Evolutionary conservation across 2,329 filamentous ascomycete species (phyloP), one percentile per base, ranked within the genome.

Genomic region (Aspergillus novofumigatus): DNA sequence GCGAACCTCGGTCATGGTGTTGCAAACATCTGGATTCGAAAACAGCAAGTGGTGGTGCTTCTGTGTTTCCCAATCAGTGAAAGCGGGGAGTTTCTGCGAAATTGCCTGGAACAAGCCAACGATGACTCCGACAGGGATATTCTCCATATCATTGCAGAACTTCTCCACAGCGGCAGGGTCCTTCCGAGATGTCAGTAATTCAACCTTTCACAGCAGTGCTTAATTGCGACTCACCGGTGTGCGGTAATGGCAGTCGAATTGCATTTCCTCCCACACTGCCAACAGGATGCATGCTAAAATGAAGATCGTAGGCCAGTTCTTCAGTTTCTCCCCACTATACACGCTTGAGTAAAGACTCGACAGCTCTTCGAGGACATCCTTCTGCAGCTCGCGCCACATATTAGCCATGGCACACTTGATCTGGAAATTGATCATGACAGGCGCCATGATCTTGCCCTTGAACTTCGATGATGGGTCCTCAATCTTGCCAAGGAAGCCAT

Each of bases 371-470:
- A 97, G 83, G 41, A 97, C 92, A 67, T 97, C 93, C 80, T 95
- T 96, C 75, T 97, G 92, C 57, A 97, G 82, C 75, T 96, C 92
- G 63, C 93, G 92, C 93, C 93, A 97, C 91, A 97, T 95, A 69
- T 95, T 92, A 64, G 92, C 93, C 78, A 97, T 87, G 54, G 92
- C 92, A 69, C 90, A 94, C 84, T 97, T 97, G 81, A 97, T 92
- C 80, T 97, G 91, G 85, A 97, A 97, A 81, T 97, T 97, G 84
- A 97, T 95, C 92, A 97, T 96, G 72, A 97, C 92, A 11, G 93
- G 93, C 17, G 93, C 93, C 61, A 96, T 87, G 38, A 89, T 92
- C 80, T 93, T 93, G 69, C 92, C 92, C 67, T 84, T 88, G 81
- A 89, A 97, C 73, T 91, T 94, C 64, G 91, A 96, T 54, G 88